Base-by-base conservation (phyloP, 768 basidiomycete genomes). In the Naganishia kalamii region DNA sequence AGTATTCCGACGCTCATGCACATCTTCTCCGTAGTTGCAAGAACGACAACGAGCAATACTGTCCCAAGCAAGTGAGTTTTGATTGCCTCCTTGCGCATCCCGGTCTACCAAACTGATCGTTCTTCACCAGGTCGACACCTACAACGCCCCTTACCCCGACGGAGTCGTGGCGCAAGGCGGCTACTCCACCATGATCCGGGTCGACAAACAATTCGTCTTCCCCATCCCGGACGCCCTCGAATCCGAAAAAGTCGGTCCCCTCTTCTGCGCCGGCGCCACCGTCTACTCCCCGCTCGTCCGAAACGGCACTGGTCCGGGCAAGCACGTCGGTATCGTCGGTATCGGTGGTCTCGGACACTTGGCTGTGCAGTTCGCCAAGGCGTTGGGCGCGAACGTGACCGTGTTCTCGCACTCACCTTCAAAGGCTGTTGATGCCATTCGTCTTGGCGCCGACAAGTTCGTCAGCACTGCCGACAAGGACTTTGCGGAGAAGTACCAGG, bases 241-340 rank as follows among this genome's bases (percentile, higher is more conserved):
- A 33, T 70, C 73, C 15, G 76, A 77, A 59, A 64, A 70, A 8
- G 72, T 75, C 3, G 78, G 78, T 4, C 78, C 79, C 21, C 66
- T 79, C 43, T 63, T 77, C 41, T 79, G 79, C 65, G 79, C 78
- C 19, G 80, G 80, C 49, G 66, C 77, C 10, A 80, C 80, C 30
- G 72, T 74, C 60, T 80, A 70, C 74, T 73, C 76, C 2, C 79
- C 79, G 3, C 67, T 80, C 32, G 78, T 80, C 21, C 76, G 82
- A 33, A 81, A 84, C 73, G 83, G 83, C 30, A 71, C 68, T 62
- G 86, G 85, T 0, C 84, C 85, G 0, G 85, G 85, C 37, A 86
- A 85, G 78, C 81, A 80, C 50, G 83, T 88, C 65, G 87, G 85
- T 41, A 78, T 88, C 48, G 79, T 87, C 46, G 64, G 64, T 12